Percentiles rank a stretch among this genome's conserved stretches.
Evolutionary conservation across 768 basidiomycete species (phyloP).

Genomic region (Tubosaeta sp.): DNA sequence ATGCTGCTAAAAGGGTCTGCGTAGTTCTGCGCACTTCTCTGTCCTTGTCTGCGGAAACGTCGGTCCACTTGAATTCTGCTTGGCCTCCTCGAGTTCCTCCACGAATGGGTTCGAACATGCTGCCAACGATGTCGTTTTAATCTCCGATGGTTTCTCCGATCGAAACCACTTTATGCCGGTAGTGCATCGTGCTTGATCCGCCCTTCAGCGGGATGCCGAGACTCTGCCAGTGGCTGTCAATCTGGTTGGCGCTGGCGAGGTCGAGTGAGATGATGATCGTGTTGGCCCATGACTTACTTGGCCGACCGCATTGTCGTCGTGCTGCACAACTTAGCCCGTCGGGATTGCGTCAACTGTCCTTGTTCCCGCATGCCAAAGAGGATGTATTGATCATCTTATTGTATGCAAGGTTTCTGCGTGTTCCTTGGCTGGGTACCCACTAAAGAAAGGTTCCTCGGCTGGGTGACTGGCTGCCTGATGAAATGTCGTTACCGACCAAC

Average conservation of each 20-base stretch:
- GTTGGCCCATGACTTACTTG: neutral
- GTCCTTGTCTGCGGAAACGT: conserved; percentile 90
- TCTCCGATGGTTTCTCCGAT: conserved; percentile 20
- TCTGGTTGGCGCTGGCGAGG: neutral
- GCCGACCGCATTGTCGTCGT: neutral
- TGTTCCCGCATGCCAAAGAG: neutral
- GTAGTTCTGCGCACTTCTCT: conserved; percentile 57
- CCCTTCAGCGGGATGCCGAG: conserved; percentile 18
- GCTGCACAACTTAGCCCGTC: neutral
- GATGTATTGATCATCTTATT: neutral
- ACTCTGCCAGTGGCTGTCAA: neutral
- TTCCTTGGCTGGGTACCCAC: neutral
- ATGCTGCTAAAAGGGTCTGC: neutral
- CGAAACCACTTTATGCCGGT: conserved; percentile 10
- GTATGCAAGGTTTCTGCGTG: neutral
- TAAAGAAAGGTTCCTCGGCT: neutral
- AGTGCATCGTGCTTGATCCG: conserved; percentile 13
- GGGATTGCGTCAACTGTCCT: conserved; percentile 1
- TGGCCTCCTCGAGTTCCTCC: conserved; percentile 91
- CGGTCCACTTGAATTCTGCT: conserved; percentile 88
- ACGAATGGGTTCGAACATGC: conserved; percentile 77
- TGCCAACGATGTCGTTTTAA: conserved; percentile 3
- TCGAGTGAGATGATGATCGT: neutral
- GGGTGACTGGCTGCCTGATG: neutral
- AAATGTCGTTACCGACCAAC: neutral